Evolutionary conservation across 2,329 filamentous ascomycete genomes (phyloP).

Genomic region (Pseudomassariella vexata): DNA sequence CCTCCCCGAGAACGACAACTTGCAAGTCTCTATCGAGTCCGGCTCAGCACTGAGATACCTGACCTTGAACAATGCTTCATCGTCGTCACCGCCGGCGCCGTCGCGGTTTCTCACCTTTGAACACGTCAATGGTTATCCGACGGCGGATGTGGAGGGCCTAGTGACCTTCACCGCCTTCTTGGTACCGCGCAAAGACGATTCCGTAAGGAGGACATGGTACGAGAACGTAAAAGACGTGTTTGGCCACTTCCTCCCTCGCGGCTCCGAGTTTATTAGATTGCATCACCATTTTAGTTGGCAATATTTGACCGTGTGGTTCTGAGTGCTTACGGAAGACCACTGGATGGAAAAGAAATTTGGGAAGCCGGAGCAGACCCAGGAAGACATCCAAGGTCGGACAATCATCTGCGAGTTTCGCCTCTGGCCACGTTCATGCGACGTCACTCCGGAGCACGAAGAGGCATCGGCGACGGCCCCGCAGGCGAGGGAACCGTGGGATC

Average conservation of each 20-base stretch:
- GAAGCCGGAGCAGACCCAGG: conserved; percentile 1
- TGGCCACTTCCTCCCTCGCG: neutral
- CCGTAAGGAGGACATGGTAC: neutral
- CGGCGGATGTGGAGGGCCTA: conserved; percentile 5
- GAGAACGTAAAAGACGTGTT: neutral
- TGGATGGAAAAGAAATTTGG: conserved; percentile 8
- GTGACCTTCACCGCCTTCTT: conserved; percentile 7
- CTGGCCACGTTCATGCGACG: conserved; percentile 4
- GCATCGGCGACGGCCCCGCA: conserved; percentile 8
- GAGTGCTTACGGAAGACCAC: conserved; percentile 7
- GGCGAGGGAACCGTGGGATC: conserved; percentile 11
- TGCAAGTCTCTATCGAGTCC: neutral
- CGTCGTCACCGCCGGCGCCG: conserved; percentile 1
- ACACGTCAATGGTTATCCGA: neutral
- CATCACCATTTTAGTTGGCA: neutral
- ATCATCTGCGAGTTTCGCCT: conserved; percentile 10
- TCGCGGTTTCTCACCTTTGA: conserved; percentile 2
- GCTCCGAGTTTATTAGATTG: neutral
- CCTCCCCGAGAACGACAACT: conserved; percentile 7
- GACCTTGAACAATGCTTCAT: neutral
- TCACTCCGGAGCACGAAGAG: conserved; percentile 9
- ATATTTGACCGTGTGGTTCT: conserved; percentile 4
- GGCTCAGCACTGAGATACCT: conserved; percentile 2
- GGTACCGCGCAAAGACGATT: conserved; percentile 6
- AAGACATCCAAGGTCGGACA: conserved; percentile 2